These are phyloP conservation scores for Ettlia oleoabundans DNA, from an alignment of 139 green algal genomes.

Conservation along the genomic window DNA sequence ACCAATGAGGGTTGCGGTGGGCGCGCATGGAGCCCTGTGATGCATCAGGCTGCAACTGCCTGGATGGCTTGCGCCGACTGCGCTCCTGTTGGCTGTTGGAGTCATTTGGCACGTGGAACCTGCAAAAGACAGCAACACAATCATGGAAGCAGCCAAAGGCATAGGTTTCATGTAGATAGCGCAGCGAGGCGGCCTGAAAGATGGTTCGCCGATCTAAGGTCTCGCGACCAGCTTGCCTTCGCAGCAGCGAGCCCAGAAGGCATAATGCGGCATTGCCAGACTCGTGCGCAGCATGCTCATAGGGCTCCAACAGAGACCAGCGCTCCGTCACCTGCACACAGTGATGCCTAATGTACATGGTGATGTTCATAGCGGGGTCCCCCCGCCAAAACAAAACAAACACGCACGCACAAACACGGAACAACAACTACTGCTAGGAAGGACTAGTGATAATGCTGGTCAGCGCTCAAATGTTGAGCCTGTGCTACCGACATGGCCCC, in stretches of 20 bases:
- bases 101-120: constrained; percentile 1
- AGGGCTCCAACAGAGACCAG: not conserved
- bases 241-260: constrained; percentile 24
- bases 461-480: too few species aligned
- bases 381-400: too few species aligned
- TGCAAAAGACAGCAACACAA: not conserved
- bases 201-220: not conserved
- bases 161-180: not conserved
- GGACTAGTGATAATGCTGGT: too few species aligned
- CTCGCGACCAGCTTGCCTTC: not conserved
- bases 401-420: too few species aligned
- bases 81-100: not conserved
- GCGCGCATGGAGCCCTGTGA: not conserved
- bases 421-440: too few species aligned
- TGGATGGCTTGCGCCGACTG: constrained; percentile 6
- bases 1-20: constrained; percentile 12
- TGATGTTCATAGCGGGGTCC: too few species aligned
- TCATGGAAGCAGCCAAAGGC: not conserved
- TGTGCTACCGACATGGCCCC: too few species aligned
- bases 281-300: not conserved
- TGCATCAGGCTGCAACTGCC: not conserved
- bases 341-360: too few species aligned
- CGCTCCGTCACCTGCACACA: not conserved
- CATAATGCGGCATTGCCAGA: not conserved
- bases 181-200: not conserved